These are phyloP conservation scores for Acanthamoeba triangularis DNA, from an alignment of 208 protist genomes.

Conservation along the genomic window DNA sequence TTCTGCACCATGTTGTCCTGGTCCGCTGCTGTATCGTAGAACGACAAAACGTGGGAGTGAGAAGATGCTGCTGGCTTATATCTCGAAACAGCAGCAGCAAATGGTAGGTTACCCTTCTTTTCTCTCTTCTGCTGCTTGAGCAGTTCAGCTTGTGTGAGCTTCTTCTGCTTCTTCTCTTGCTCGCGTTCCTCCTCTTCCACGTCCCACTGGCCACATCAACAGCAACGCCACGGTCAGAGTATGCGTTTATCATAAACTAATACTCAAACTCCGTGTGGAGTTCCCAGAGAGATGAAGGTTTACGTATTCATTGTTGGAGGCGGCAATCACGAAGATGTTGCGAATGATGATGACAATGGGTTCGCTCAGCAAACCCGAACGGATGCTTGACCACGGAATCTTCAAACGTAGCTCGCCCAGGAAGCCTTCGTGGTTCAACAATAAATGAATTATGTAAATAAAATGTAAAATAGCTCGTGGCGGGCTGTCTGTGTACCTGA, in stretches of 20 bases:
- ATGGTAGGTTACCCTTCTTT: not conserved
- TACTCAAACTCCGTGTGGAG: not conserved
- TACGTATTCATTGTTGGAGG: conserved; percentile 61
- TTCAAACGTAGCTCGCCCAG: conserved; percentile 65
- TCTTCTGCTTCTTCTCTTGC: conserved; percentile 78
- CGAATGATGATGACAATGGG: conserved; percentile 71
- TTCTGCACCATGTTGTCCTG: conserved; percentile 50
- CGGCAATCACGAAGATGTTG: conserved; percentile 53
- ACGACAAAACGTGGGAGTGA: not conserved
- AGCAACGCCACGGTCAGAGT: not conserved
- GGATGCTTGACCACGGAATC: conserved; percentile 71
- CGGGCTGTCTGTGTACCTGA: too few relatives aligned
- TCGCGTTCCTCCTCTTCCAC: conserved; percentile 43
- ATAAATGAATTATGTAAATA: not conserved
- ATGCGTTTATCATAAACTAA: not conserved
- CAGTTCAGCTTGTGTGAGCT: conserved; percentile 55
- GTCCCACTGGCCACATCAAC: conserved; percentile 14
- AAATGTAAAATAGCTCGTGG: not conserved
- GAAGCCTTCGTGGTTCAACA: not conserved
- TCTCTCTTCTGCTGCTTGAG: conserved; percentile 43
- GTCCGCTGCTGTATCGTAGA: not conserved
- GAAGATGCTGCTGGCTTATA: not conserved
- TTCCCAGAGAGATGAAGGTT: not conserved
- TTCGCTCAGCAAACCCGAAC: conserved; percentile 53
- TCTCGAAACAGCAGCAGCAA: not conserved